Conservation (phyloP, 2,329 filamentous ascomycete species). For the Sarocladium oryzae region DNA sequence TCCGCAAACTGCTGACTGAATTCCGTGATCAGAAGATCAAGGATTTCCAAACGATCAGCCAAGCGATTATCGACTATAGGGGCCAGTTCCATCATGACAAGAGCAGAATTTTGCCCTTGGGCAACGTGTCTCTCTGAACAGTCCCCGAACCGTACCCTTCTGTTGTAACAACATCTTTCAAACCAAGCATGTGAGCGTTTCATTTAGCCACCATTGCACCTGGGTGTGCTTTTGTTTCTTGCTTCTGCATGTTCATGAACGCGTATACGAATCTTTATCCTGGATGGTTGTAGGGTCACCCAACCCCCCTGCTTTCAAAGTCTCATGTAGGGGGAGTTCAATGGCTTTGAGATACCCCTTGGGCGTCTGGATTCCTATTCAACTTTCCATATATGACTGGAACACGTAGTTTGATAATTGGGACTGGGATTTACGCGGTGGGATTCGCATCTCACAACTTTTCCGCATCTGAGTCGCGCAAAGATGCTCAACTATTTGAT, state of each 20-base stretch:
- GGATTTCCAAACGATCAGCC: slow-evolving; percentile 61
- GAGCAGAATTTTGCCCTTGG: slow-evolving; percentile 55
- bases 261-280: too few relatives aligned
- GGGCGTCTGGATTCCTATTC: too few relatives aligned
- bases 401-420: not conserved
- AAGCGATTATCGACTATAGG: slow-evolving; percentile 61
- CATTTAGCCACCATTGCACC: not conserved
- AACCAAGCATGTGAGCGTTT: not conserved
- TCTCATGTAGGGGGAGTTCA: not conserved
- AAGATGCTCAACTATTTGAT: too few relatives aligned
- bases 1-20: slow-evolving; percentile 54
- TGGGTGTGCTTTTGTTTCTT: not conserved
- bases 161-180: not conserved
- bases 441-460: too few relatives aligned
- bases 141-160: not conserved
- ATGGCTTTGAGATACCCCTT: not conserved
- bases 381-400: too few relatives aligned
- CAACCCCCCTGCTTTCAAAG: too few relatives aligned
- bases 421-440: too few relatives aligned
- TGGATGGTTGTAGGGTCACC: not conserved
- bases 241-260: too few relatives aligned
- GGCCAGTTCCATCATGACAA: slow-evolving; percentile 57
- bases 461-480: too few relatives aligned
- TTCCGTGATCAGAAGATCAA: slow-evolving; percentile 53
- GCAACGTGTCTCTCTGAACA: slow-evolving; percentile 34